Evolutionary conservation across 257 asterid species (phyloP).

Genomic region (Vinca minor): DNA sequence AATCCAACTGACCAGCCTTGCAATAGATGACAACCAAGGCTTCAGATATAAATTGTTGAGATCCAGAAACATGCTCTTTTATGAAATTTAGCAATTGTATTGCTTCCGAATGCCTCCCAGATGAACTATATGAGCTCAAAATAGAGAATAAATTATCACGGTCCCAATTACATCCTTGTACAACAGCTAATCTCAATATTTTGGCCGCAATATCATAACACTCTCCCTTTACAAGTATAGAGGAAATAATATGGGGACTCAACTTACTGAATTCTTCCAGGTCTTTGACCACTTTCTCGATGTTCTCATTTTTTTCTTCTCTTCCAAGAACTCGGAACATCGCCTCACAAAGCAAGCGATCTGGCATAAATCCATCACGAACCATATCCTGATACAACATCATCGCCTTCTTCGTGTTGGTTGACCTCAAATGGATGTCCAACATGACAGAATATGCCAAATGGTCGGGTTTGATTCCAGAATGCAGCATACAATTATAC

Average conservation of each 20-base stretch:
- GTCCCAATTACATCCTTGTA: conserved; percentile 46
- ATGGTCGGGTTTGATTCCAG: conserved; percentile 83
- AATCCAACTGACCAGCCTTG: conserved; percentile 60
- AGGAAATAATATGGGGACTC: conserved; percentile 54
- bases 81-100: conserved; percentile 55
- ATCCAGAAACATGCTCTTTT: conserved; percentile 52
- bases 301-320: conserved; percentile 39
- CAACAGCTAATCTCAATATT: conserved; percentile 53
- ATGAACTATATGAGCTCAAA: conserved; percentile 74
- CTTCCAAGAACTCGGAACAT: conserved; percentile 48
- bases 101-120: conserved; percentile 69
- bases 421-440: conserved; percentile 75
- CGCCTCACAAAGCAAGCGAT: conserved; percentile 44
- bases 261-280: conserved; percentile 53
- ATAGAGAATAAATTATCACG: conserved; percentile 49
- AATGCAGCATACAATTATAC: conserved; percentile 63
- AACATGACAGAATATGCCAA: conserved; percentile 78
- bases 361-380: conserved; percentile 61
- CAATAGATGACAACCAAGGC: conserved; percentile 74
- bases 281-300: conserved; percentile 55
- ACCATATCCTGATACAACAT: conserved; percentile 63
- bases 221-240: conserved; percentile 65
- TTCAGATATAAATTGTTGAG: conserved; percentile 46
- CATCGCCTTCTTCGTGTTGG: conserved; percentile 45
- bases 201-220: conserved; percentile 70